phyloP scores from a whole-genome alignment of 352 stramenopile species.

The Nothophytophthora sp. region DNA sequence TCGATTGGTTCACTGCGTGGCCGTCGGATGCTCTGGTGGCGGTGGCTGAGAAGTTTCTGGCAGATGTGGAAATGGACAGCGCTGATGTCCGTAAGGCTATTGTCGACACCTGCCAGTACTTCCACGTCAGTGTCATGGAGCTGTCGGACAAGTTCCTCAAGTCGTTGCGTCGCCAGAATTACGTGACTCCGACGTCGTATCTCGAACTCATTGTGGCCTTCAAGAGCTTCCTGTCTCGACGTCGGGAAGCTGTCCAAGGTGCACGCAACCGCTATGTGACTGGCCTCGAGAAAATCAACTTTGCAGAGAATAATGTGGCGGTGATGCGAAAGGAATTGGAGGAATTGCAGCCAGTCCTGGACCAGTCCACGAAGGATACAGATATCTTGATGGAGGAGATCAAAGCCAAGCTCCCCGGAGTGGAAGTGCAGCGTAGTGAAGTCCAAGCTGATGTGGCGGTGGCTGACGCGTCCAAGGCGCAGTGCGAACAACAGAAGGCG shows the following conservation, averaged over 20 bases:
- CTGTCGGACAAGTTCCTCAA: slow-evolving; percentile 86
- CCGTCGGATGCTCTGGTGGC: slow-evolving; percentile 92
- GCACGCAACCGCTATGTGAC: slow-evolving; percentile 93
- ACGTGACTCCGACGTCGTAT: slow-evolving; percentile 96
- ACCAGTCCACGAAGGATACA: slow-evolving; percentile 90
- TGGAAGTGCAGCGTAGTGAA: slow-evolving; percentile 63
- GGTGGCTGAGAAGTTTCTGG: slow-evolving; percentile 92
- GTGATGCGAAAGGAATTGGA: slow-evolving; percentile 94
- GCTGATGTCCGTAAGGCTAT: slow-evolving; percentile 80
- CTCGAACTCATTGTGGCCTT: slow-evolving; percentile 96
- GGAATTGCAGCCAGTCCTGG: slow-evolving; percentile 92
- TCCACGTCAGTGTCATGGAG: slow-evolving; percentile 91
- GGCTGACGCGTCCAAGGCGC: slow-evolving; percentile 64
- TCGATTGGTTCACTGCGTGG: slow-evolving; percentile 98
- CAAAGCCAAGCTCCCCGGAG: slow-evolving; percentile 55
- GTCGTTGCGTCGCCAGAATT: slow-evolving; percentile 92
- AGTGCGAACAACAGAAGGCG: slow-evolving; percentile 91
- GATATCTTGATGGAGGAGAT: slow-evolving; percentile 92
- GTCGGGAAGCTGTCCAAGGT: slow-evolving; percentile 90
- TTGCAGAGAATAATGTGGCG: slow-evolving; percentile 93
- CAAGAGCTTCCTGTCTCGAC: slow-evolving; percentile 91
- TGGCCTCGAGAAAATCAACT: slow-evolving; percentile 92
- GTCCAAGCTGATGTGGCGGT: slow-evolving; percentile 73
- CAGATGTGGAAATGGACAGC: slow-evolving; percentile 88
- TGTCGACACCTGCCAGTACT: slow-evolving; percentile 95